Base-by-base conservation (phyloP, 164 flowering plant species). In the Umbellularia californica region DNA sequence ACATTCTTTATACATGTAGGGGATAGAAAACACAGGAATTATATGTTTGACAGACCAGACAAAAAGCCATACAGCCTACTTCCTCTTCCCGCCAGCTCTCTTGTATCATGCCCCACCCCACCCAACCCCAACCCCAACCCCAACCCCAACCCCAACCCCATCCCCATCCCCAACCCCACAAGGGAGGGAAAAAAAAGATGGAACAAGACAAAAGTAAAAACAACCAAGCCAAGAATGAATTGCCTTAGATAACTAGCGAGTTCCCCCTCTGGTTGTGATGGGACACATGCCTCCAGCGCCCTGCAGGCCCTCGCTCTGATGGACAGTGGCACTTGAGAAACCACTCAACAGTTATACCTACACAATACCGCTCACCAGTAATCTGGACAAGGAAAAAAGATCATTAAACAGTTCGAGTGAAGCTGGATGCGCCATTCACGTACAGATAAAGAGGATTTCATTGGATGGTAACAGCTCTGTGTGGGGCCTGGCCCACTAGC, bases 391-490 rank as follows among this genome's bases (percentile, higher is more conserved):
- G 27, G 7, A 52, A 15, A 23, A 3, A 68, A 47, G 24, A 75
- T 71, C 75, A 9, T 69, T 69, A 50, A 25, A 69, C 68, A n/a
- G 23, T 33, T 33, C 27, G 30, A 69, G 69, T 15, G 30, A 62
- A 6, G 69, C 72, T 69, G 76, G 76, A 73, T 63, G 60, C 63
- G 60, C 79, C 72, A 50, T 25, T 69, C 55, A n/a, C 12, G 9
- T 7, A 30, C 50, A 72, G 69, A 64, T 25, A 2, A 19, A 23
- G 0, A 22, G 71, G 76, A 50, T 74, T 51, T 85, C 86, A 88
- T 79, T 88, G 82, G 75, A 88, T 88, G 66, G 91, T 79, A 65
- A 86, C 86, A 41, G 88, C 88, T 84, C 90, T 78, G 68, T 88
- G 89, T 25, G 85, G 77, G 75, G 88, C 83, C 84, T 77, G 86